phyloP scores from a whole-genome alignment of 225 moss, liverwort and hornwort species.

The Antitrichia curtipendula region DNA sequence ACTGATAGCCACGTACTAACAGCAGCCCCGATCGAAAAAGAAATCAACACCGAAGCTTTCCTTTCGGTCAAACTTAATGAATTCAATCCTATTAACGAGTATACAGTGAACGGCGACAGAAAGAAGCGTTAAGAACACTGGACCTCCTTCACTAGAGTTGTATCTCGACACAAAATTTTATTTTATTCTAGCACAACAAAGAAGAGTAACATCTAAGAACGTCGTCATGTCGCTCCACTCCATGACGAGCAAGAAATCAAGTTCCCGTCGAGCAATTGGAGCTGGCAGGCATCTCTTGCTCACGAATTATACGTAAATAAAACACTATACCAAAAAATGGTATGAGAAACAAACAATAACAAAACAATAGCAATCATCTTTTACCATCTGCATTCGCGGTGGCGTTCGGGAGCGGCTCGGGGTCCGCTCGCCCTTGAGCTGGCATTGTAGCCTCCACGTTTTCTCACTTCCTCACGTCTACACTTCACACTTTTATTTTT shows the following conservation, averaged over 20 bases:
- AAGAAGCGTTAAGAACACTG: constrained; percentile 1
- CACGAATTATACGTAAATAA: constrained; percentile 11
- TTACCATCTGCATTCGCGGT: constrained; percentile 42
- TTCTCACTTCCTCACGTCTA: constrained; percentile 16
- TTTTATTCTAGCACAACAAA: constrained; percentile 22
- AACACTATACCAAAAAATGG: background rate
- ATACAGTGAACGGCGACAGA: background rate
- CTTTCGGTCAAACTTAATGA: background rate
- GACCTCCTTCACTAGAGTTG: constrained; percentile 8
- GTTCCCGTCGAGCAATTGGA: constrained; percentile 26
- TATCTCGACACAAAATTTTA: constrained; percentile 1
- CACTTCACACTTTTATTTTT: background rate
- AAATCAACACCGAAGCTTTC: background rate
- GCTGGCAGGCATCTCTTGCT: constrained; percentile 6
- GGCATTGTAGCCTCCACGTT: constrained; percentile 44
- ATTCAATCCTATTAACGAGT: constrained; percentile 1
- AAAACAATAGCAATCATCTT: background rate
- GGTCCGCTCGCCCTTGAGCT: constrained; percentile 53
- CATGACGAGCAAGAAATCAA: constrained; percentile 28
- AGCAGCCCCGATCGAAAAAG: background rate
- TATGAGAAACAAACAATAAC: background rate
- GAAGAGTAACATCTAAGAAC: constrained; percentile 9
- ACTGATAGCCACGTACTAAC: background rate
- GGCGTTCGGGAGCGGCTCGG: constrained; percentile 9
- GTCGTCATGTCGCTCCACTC: background rate